Evolutionary conservation across 2,329 filamentous ascomycete species (phyloP), one percentile per base, ranked within the genome.

Genomic region (Alternaria alternata): DNA sequence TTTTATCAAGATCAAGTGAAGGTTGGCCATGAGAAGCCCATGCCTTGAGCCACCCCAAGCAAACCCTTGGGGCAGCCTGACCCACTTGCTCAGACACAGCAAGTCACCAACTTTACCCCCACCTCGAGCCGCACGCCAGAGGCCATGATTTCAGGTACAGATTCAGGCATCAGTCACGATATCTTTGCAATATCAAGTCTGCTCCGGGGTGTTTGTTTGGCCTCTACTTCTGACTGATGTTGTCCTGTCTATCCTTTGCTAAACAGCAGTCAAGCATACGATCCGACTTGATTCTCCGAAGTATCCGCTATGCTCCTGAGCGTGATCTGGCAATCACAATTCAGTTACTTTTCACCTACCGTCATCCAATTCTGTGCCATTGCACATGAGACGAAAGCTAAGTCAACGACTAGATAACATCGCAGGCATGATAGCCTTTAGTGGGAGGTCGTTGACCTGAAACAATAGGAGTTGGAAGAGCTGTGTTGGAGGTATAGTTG

Each of bases 1-100:
- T 51, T 42, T 39, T 49, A 61, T 64, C 51, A 62, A 57, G 41
- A 38, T 56, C 34, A 34, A 48, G 54, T 56, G 60, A 61, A 62
- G 30, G 62, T 59, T 54, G 51, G 61, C 48, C 51, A 38, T 65
- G 60, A 57, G 54, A 47, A 59, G 67, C 57, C 69, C 57, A 72
- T 71, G 69, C 62, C 68, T 67, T 61, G 62, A 66, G 70, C 65
- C 67, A 64, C 65, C 68, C 73, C 68, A 62, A 70, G 64, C 65
- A 69, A 70, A 63, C 67, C 64, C 65, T 65, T 59, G 59, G 65
- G 32, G 57, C 69, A 67, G 66, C 65, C 66, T 70, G 74, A 75
- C 73, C 73, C 74, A 76, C 74, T 70, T 70, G 55, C 62, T 59
- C 63, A 59, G 65, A 68, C 63, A 62, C 46, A 49, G 30, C 30